Conservation (phyloP, 228 moss, liverwort and hornwort genomes). For the Sphagnum magellanicum region DNA sequence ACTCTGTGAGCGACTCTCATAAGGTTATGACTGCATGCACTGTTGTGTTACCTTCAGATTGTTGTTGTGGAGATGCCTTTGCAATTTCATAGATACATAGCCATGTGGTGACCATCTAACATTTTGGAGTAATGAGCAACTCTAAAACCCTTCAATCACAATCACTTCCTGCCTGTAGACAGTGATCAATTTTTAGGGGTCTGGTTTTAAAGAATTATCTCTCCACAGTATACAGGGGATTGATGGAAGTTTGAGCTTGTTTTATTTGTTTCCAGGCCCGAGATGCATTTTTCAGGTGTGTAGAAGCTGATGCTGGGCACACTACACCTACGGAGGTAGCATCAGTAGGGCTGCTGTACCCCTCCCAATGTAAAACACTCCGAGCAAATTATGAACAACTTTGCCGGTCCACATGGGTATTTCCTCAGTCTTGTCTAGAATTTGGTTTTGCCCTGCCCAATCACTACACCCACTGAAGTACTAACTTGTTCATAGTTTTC, state of each 20-base stretch:
- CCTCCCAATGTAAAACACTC: constrained; percentile 66
- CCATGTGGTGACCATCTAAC: too few species aligned
- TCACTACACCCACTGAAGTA: neutral
- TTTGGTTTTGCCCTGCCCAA: neutral
- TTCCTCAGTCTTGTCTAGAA: constrained; percentile 1
- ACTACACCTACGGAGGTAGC: constrained; percentile 78
- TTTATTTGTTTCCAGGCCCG: constrained; percentile 40
- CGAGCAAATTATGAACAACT: constrained; percentile 53
- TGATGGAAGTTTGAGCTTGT: neutral
- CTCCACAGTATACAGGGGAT: too few species aligned
- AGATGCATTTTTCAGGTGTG: constrained; percentile 67
- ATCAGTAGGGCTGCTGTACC: constrained; percentile 74
- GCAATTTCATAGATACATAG: too few species aligned
- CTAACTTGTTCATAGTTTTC: neutral
- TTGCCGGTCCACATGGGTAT: constrained; percentile 79
- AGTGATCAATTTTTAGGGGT: too few species aligned
- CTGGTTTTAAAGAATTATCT: too few species aligned
- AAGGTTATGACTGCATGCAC: too few species aligned
- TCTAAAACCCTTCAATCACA: too few species aligned
- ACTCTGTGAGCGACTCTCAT: too few species aligned
- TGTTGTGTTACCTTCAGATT: too few species aligned
- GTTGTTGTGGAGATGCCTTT: too few species aligned
- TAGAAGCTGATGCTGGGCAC: constrained; percentile 52
- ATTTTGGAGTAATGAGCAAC: too few species aligned
- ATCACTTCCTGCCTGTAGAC: too few species aligned